Evolutionary conservation across 2,329 filamentous ascomycete genomes (phyloP), one percentile per base, ranked within the genome.

Genomic region (Phaeomoniella chlamydospora): DNA sequence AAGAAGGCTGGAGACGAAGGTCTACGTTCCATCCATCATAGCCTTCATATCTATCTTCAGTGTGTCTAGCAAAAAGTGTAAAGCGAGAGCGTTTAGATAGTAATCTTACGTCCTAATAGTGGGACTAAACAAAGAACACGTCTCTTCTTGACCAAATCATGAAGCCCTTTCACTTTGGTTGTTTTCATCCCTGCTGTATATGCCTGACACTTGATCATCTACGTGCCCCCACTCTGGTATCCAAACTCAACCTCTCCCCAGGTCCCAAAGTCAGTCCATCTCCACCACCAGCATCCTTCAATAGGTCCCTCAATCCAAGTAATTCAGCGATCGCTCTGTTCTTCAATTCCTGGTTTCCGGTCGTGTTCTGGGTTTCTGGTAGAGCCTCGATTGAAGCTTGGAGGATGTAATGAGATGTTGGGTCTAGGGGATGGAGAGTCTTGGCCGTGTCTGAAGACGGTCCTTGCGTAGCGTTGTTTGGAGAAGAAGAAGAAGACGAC

Each of bases 331-430:
- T 66, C 1, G 67, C 74, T 17, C 56, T 55, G 35, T 68, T 68
- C 45, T 72, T 60, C 13, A 72, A 58, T 35, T 66, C 63, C 16
- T 67, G 62, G 36, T 71, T 70, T 13, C 58, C 63, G 34, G 62
- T 61, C 13, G 61, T 61, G 41, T 76, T 70, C n/a, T 26, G 22
- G n/a, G 22, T n/a, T 9, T 26, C 22, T 26, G n/a, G 6, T 39
- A 70, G 64, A 3, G 77, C 62, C 5, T 67, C 65, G 29, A 77
- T 64, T 3, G 63, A 65, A 3, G 70, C 68, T 44, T 77, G 70
- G 14, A 78, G 53, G 16, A 77, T 51, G 45, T 74, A 77, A 31
- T 62, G 61, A 15, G 71, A 71, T 35, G 65, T 74, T 6, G 61
- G 55, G 46, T 78, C 74, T 3, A 76, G 49, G 2, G 65, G 62